Percentiles rank a stretch among this genome's conserved stretches.
phyloP scores from a whole-genome alignment of 345 rosid genomes.

The Gossypium sturtianum region DNA sequence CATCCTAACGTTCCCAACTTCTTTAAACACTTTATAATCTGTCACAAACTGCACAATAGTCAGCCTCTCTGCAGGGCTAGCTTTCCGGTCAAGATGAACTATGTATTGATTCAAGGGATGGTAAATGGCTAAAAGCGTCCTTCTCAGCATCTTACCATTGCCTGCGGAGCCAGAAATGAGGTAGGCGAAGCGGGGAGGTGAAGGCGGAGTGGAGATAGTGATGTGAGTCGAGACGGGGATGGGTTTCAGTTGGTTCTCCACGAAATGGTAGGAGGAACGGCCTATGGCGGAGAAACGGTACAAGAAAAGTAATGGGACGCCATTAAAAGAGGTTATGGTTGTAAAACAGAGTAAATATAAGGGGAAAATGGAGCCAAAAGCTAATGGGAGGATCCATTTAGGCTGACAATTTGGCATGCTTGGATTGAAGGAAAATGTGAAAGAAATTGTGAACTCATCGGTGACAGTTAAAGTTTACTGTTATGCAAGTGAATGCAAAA shows the following conservation, averaged over 20 bases:
- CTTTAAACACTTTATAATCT: slow-evolving; percentile 34
- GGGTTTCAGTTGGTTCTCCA: slow-evolving; percentile 67
- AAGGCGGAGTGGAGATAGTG: slow-evolving; percentile 47
- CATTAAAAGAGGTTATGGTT: slow-evolving; percentile 48
- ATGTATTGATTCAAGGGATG: slow-evolving; percentile 77
- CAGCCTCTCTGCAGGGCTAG: slow-evolving; percentile 52
- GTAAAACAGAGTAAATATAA: slow-evolving; percentile 52
- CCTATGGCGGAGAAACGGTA: slow-evolving; percentile 38
- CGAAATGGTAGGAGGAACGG: slow-evolving; percentile 48
- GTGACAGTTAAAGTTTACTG: neutral
- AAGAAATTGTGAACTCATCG: neutral
- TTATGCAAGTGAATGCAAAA: neutral
- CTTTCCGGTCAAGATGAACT: slow-evolving; percentile 73
- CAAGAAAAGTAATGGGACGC: slow-evolving; percentile 50
- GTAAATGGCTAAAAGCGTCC: slow-evolving; percentile 75
- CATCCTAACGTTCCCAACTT: slow-evolving; percentile 71
- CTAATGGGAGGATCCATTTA: slow-evolving; percentile 69
- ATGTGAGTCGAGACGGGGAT: slow-evolving; percentile 27
- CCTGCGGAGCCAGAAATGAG: slow-evolving; percentile 83
- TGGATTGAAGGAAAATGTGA: neutral
- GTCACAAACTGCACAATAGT: slow-evolving; percentile 59
- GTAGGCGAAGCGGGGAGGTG: slow-evolving; percentile 84
- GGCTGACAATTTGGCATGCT: slow-evolving; percentile 57
- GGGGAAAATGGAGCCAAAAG: slow-evolving; percentile 54
- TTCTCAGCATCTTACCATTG: slow-evolving; percentile 57